These are phyloP conservation scores for Begonia loranthoides DNA, from an alignment of 306 rosid species.

Conservation along the genomic window DNA sequence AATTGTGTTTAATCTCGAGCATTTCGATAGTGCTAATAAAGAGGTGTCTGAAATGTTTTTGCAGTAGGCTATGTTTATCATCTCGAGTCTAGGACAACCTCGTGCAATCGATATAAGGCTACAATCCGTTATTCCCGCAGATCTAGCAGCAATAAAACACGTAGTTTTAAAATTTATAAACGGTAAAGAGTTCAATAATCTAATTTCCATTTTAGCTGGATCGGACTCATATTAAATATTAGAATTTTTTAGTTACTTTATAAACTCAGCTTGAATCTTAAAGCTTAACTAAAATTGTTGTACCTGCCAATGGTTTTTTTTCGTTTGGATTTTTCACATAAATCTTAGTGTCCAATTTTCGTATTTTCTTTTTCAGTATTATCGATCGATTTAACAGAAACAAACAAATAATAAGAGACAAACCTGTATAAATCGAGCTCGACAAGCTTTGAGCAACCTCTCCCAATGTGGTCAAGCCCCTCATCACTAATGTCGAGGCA, in stretches of 20 bases:
- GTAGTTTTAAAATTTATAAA: too few species aligned
- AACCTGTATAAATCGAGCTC: constrained; percentile 83
- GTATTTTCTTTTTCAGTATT: too few species aligned
- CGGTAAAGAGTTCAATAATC: too few species aligned
- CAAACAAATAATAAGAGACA: constrained; percentile 13
- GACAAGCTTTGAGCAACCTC: constrained; percentile 41
- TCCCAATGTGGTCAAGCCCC: constrained; percentile 55
- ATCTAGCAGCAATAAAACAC: constrained; percentile 36
- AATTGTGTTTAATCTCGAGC: constrained; percentile 46
- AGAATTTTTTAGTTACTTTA: too few species aligned
- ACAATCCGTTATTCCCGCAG: constrained; percentile 58
- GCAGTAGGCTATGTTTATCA: constrained; percentile 69
- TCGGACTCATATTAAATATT: too few species aligned
- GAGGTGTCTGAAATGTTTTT: constrained; percentile 53
- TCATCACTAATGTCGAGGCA: constrained; percentile 69
- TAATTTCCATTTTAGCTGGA: too few species aligned
- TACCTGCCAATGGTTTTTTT: too few species aligned
- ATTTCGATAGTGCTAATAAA: constrained; percentile 42
- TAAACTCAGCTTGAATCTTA: too few species aligned
- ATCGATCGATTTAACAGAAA: too few species aligned
- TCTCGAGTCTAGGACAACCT: constrained; percentile 72
- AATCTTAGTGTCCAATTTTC: too few species aligned
- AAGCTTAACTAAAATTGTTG: too few species aligned
- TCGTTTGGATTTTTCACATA: too few species aligned
- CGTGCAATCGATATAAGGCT: constrained; percentile 60